Evolutionary conservation across 495 filamentous ascomycete genomes (phyloP), one percentile per base, ranked within the genome.

Genomic region (Neurospora intermedia): DNA sequence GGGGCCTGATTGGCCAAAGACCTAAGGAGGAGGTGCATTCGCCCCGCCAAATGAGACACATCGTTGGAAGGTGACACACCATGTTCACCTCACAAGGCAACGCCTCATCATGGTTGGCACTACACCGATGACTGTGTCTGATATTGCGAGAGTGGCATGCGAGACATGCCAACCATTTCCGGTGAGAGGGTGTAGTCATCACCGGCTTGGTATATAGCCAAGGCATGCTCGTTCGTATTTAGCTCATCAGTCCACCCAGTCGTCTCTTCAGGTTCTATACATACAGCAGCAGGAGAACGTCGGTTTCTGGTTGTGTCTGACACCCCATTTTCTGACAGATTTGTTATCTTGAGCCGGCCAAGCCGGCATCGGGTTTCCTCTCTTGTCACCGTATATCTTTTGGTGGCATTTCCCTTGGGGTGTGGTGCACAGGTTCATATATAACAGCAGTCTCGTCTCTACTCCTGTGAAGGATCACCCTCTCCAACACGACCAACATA

Each of bases 321-420:
- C 75, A 69, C 62, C 77, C 76, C 35, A 59, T 74, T 77, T 62
- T 76, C 69, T 74, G 73, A 73, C 42, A 76, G 59, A 70, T 72
- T 46, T 38, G 54, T 46, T 70, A 35, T 66, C 72, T 73, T 78
- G 80, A 77, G 79, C 80, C 80, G 78, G 80, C 80, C 39, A 75
- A 74, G 75, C 78, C 80, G 78, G 80, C 77, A 59, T 18, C 69
- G 59, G 71, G 69, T 70, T 69, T 73, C 75, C 71, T 66, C 27
- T 72, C 69, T 72, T 69, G 35, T 38, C 69, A 18, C 9, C n/a
- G 54, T 6, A 15, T 66, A 66, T 18, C 15, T 66, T 62, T 66
- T 3, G 54, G 54, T 66, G 27, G 27, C 54, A 31, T 66, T 15
- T 35, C 27, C 1, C 9, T 66, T 18, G 13, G 27, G 27, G 54